phyloP scores from a whole-genome alignment of 371 early-diverging fungal genomes.

The Smittium culicis region DNA sequence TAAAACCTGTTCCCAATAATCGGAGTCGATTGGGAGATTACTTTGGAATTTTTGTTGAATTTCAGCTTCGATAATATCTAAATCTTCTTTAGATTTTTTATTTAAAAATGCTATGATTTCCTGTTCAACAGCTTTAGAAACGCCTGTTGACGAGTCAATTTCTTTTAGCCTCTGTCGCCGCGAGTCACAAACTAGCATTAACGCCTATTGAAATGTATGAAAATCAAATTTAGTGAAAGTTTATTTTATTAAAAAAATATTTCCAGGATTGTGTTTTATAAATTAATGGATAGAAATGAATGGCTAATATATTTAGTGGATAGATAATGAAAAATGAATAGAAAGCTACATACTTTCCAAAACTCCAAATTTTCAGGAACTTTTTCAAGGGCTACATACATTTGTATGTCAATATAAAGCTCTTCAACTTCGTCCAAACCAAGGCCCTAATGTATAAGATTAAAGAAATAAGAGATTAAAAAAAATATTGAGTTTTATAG shows the following conservation, averaged over 20 bases:
- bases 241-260: too few relatives aligned
- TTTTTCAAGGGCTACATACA: constrained; percentile 70
- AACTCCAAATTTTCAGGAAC: constrained; percentile 55
- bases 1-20: constrained; percentile 83
- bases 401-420: constrained; percentile 66
- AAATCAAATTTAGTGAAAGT: too few relatives aligned
- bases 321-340: not conserved
- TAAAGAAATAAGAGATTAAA: not conserved
- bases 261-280: too few relatives aligned
- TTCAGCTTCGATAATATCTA: constrained; percentile 51
- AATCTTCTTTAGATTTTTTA: constrained; percentile 58
- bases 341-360: constrained; percentile 44
- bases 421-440: constrained; percentile 51
- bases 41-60: constrained; percentile 53
- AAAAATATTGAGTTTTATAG: not conserved
- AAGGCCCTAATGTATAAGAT: constrained; percentile 34
- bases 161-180: constrained; percentile 37
- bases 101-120: constrained; percentile 56
- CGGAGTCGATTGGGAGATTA: constrained; percentile 68
- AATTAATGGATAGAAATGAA: not conserved
- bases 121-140: constrained; percentile 32
- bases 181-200: constrained; percentile 70
- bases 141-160: constrained; percentile 1
- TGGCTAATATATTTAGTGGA: not conserved
- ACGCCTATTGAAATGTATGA: constrained; percentile 27